These are phyloP conservation scores for slime mould (Dictyostelium discoideum) DNA, from an alignment of 78 protist species.

Conservation along the genomic window dicty_2.7 NC_007088.5:5719501-5720000, in stretches of 20 bases:
- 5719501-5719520: slow-evolving; percentile 29
- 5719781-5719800: too few species aligned
- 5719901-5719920: neutral
- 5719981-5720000: neutral
- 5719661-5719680: slow-evolving; percentile 28
- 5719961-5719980: too few species aligned
- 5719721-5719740: slow-evolving; percentile 51
- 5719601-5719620: too few species aligned
- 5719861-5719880: neutral
- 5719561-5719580: slow-evolving; percentile 4
- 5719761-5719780: slow-evolving; percentile 3
- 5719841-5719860: neutral
- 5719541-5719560: slow-evolving; percentile 41
- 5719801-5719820: neutral
- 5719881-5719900: neutral
- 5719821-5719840: neutral
- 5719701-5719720: neutral
- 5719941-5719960: neutral
- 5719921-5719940: neutral
- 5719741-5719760: slow-evolving; percentile 43
- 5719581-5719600: too few species aligned
- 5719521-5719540: slow-evolving; percentile 24
- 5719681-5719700: slow-evolving; percentile 3
- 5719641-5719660: slow-evolving; percentile 22
- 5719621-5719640: slow-evolving; percentile 12